Evolutionary conservation across 257 asterid genomes (phyloP).

Genomic region (Nyctanthes arbortristis): DNA sequence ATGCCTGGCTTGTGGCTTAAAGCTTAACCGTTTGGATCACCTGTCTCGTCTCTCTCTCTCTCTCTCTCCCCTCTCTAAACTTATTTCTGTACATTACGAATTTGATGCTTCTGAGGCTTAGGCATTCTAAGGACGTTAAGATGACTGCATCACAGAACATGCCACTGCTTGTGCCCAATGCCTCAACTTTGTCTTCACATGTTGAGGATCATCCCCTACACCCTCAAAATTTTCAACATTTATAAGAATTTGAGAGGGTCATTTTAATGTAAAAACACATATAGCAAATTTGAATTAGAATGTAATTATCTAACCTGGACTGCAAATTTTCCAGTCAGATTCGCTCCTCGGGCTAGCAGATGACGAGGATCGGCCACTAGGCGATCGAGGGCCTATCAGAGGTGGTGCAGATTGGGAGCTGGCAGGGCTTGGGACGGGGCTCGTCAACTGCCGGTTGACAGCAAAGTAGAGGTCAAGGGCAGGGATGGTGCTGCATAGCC

Average conservation of each 20-base stretch:
- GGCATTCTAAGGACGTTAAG: too few relatives aligned
- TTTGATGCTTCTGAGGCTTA: not conserved
- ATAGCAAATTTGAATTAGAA: too few relatives aligned
- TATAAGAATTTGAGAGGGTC: not conserved
- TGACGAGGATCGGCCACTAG: conserved; percentile 32
- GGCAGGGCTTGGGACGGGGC: conserved; percentile 58
- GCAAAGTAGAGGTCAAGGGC: conserved; percentile 85
- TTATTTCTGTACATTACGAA: not conserved
- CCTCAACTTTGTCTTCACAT: conserved; percentile 63
- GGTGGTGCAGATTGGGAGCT: conserved; percentile 32
- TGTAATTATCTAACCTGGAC: conserved; percentile 46
- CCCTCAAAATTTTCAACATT: not conserved
- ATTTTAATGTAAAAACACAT: too few relatives aligned
- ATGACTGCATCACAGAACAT: conserved; percentile 65
- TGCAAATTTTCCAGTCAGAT: conserved; percentile 47
- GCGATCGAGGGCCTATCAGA: conserved; percentile 12
- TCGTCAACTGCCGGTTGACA: conserved; percentile 57
- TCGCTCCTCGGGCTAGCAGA: conserved; percentile 39
- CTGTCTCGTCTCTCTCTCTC: not conserved
- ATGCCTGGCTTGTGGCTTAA: not conserved
- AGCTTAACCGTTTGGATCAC: not conserved
- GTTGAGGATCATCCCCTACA: conserved; percentile 65
- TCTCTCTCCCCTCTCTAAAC: not conserved
- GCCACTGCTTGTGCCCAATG: conserved; percentile 86
- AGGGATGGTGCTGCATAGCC: conserved; percentile 66